phyloP scores from a whole-genome alignment of 108 stramenopile genomes.

The Conticribra guillardii region DNA sequence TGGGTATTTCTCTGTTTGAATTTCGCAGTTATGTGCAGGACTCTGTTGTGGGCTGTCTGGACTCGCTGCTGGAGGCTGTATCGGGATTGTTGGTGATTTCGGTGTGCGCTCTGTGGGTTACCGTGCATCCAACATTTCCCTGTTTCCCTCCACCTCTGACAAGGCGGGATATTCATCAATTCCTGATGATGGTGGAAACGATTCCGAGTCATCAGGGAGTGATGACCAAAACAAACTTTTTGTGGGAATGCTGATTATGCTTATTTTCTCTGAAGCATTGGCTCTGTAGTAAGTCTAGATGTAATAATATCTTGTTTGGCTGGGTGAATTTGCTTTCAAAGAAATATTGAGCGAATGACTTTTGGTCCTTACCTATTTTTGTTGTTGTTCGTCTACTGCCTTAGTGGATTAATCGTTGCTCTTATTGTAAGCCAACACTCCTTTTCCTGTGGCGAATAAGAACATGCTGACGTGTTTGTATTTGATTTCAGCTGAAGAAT shows the following conservation, averaged over 20 bases:
- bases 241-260: conserved; percentile 91
- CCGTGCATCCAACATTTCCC: conserved; percentile 76
- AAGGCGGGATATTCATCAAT: conserved; percentile 69
- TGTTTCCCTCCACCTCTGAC: conserved; percentile 62
- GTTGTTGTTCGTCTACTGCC: conserved; percentile 7
- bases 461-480: no score
- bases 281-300: conserved; percentile 72
- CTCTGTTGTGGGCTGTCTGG: conserved; percentile 82
- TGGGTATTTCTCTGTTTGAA: no score
- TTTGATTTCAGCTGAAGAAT: no score
- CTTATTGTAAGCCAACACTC: conserved; percentile 75
- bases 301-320: no score
- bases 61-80: conserved; percentile 83
- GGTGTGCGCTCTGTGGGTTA: conserved; percentile 88
- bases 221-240: conserved; percentile 84
- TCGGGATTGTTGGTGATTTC: conserved; percentile 87
- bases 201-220: conserved; percentile 45
- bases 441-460: conserved; percentile 52
- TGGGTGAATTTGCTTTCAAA: no score
- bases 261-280: conserved; percentile 83
- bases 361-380: no score
- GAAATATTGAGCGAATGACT: no score
- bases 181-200: conserved; percentile 63
- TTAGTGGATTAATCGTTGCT: conserved; percentile 66
- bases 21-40: conserved; percentile 64